Conservation (phyloP, 139 green algal genomes). For the Coelastrella sp. region DNA sequence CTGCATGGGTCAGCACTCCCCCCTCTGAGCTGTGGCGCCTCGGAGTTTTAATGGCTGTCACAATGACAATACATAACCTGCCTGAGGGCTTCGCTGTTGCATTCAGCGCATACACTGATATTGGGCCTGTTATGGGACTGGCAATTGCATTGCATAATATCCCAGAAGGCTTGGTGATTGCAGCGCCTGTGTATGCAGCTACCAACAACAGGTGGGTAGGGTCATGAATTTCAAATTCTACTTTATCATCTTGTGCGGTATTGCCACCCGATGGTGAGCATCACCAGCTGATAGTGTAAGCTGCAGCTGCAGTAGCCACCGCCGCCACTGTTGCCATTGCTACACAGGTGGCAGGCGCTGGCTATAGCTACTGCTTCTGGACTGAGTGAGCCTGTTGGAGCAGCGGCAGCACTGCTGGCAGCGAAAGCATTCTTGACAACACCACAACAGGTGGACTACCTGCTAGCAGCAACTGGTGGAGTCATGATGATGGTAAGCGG, state of each 20-base stretch:
- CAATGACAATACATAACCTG: constrained; percentile 92
- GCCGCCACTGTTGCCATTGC: neutral
- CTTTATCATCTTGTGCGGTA: neutral
- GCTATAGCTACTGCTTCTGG: constrained; percentile 78
- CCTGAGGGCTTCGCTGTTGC: constrained; percentile 87
- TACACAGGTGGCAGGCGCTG: constrained; percentile 72
- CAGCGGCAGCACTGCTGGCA: constrained; percentile 77
- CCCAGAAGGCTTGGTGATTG: constrained; percentile 75
- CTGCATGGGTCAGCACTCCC: neutral
- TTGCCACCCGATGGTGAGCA: no score
- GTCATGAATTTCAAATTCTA: neutral
- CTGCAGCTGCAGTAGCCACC: neutral
- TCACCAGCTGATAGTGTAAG: neutral
- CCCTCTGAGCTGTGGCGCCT: constrained; percentile 24
- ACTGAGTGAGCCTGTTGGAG: constrained; percentile 87
- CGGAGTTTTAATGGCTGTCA: constrained; percentile 18
- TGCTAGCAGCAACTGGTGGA: constrained; percentile 84
- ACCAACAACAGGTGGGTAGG: constrained; percentile 62
- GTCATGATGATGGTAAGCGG: constrained; percentile 90
- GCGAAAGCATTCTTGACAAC: constrained; percentile 73
- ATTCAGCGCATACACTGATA: constrained; percentile 56
- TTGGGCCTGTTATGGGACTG: constrained; percentile 64
- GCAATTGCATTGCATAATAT: constrained; percentile 94
- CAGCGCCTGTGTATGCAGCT: constrained; percentile 88
- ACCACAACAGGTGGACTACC: constrained; percentile 68